Base-by-base conservation (phyloP, 1,284 basidiomycete genomes). In the Apiotrichum sp. region DNA sequence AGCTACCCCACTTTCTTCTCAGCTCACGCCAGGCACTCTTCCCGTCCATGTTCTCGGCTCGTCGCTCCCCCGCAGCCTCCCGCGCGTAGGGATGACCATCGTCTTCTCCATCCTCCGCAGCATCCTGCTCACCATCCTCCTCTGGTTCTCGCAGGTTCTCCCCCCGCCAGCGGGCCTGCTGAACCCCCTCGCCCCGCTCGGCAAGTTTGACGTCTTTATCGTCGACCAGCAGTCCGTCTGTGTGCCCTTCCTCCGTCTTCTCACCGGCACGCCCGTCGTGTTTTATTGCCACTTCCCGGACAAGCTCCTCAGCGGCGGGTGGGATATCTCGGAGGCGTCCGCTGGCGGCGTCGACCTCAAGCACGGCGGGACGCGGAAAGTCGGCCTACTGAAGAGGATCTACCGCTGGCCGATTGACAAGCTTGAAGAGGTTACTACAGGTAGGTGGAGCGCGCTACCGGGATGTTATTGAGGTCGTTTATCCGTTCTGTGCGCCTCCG, bases 251-350 rank as follows among this genome's bases (percentile, higher is more conserved):
- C 79, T 98, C 1, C 82, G 89, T 11, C 72, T 80, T 51, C 70
- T 89, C 9, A 82, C 81, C 3, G 79, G 80, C 10, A 89, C 84
- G 9, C 84, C 89, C 1, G 87, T 96, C 31, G 84, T 98, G 14
- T 98, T 97, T 77, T 98, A 98, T 75, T 96, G 93, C 67, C 95
- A 98, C 74, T 98, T 98, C 68, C 95, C 96, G 0, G 93, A 97
- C 77, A 92, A 93, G 72, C 79, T 96, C 0, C 81, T 96, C n/a
- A 72, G 71, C 16, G 69, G 74, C n/a, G 68, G 72, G 42, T 71
- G 68, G 78, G 65, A 70, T 54, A 58, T 68, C 47, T 33, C 40
- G 52, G 29, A 78, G 73, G 29, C 38, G 0, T 39, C 55, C 0
- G 54, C 64, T 68, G 56, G 55, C 22, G 13, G 48, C 67, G 82